Evolutionary conservation across 495 filamentous ascomycete species (phyloP).

Genomic region (Penicillium desertorum): DNA sequence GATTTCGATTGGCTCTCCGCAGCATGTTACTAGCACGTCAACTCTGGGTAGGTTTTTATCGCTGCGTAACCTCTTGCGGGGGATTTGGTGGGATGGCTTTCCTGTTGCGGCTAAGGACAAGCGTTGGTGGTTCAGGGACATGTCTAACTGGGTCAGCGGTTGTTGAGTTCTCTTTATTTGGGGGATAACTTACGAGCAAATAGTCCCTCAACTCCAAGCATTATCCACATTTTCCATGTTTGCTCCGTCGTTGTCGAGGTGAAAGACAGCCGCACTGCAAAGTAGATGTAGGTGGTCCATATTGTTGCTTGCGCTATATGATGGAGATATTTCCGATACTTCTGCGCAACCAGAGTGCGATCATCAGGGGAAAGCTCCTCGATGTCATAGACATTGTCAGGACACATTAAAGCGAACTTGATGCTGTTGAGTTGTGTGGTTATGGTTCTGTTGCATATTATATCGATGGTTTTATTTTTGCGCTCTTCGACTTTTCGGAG

Average conservation of each 20-base stretch:
- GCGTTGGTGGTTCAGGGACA: slow-evolving; percentile 30
- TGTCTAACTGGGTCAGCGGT: slow-evolving; percentile 12
- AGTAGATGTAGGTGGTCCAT: slow-evolving; percentile 29
- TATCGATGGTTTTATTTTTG: not conserved
- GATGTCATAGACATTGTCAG: slow-evolving; percentile 21
- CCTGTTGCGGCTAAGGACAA: slow-evolving; percentile 25
- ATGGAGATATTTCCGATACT: slow-evolving; percentile 26
- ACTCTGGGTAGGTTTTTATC: slow-evolving; percentile 37
- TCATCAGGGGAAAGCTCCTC: slow-evolving; percentile 28
- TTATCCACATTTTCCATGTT: slow-evolving; percentile 36
- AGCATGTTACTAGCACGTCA: slow-evolving; percentile 51
- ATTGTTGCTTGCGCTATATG: slow-evolving; percentile 24
- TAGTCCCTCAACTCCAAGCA: slow-evolving; percentile 30
- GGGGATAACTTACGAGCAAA: slow-evolving; percentile 26
- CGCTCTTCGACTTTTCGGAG: not conserved
- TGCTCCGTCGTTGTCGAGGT: slow-evolving; percentile 8
- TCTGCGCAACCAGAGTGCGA: slow-evolving; percentile 16
- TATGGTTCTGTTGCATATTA: slow-evolving; percentile 8
- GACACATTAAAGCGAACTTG: slow-evolving; percentile 18
- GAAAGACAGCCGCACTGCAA: slow-evolving; percentile 21
- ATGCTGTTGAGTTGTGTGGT: not conserved
- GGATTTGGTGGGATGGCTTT: slow-evolving; percentile 1
- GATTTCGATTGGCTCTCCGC: slow-evolving; percentile 50
- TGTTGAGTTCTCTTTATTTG: not conserved
- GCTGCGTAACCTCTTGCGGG: slow-evolving; percentile 27